Evolutionary conservation across 305 asterid species (phyloP).

Genomic region (Salvia sclarea): DNA sequence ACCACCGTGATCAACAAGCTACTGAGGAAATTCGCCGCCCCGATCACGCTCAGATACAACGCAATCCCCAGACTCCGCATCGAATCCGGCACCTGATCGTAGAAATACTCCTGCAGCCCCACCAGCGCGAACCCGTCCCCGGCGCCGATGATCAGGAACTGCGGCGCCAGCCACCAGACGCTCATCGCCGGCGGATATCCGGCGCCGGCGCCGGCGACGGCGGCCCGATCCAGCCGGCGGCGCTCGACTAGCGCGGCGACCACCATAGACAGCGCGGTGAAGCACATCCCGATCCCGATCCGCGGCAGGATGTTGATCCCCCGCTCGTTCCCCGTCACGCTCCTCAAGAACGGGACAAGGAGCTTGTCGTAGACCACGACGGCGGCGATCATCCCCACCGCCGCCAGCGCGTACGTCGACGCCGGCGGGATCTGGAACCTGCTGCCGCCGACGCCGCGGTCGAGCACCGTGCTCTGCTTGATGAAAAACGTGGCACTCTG

Average conservation of each 20-base stretch:
- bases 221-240: slow-evolving; percentile 41
- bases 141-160: slow-evolving; percentile 64
- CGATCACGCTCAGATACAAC: slow-evolving; percentile 73
- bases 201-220: slow-evolving; percentile 13
- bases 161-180: slow-evolving; percentile 88
- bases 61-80: slow-evolving; percentile 93
- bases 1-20: slow-evolving; percentile 66
- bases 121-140: slow-evolving; percentile 79
- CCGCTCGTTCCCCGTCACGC: slow-evolving; percentile 58
- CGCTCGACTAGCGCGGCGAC: slow-evolving; percentile 72
- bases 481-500: slow-evolving; percentile 82
- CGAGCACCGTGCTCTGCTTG: slow-evolving; percentile 64
- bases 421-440: slow-evolving; percentile 72
- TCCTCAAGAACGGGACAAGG: slow-evolving; percentile 65
- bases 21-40: slow-evolving; percentile 71
- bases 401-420: slow-evolving; percentile 58
- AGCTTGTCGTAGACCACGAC: slow-evolving; percentile 62
- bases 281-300: slow-evolving; percentile 83
- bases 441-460: slow-evolving; percentile 42
- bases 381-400: slow-evolving; percentile 66
- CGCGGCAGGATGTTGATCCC: slow-evolving; percentile 79
- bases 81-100: slow-evolving; percentile 88
- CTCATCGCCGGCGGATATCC: slow-evolving; percentile 67
- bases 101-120: slow-evolving; percentile 83
- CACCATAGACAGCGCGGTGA: slow-evolving; percentile 55